Conservation (phyloP, 2,329 filamentous ascomycete genomes). For the Penicillium digitatum region DNA sequence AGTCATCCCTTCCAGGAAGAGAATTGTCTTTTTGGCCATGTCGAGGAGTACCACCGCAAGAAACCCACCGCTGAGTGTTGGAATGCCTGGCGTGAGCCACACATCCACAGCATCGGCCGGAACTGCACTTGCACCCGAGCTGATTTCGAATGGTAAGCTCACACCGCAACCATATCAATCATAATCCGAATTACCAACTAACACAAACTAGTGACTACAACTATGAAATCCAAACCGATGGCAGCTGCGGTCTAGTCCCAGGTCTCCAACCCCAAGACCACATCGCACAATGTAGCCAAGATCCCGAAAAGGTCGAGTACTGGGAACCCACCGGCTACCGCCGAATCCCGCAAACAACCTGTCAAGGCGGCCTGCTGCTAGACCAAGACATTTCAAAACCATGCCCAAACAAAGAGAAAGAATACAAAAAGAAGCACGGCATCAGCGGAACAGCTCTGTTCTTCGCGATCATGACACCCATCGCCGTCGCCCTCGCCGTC, state of each 20-base stretch:
- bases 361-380: slow-evolving; percentile 67
- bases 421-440: slow-evolving; percentile 70
- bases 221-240: slow-evolving; percentile 73
- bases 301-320: slow-evolving; percentile 71
- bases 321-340: slow-evolving; percentile 85
- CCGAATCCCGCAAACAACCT: slow-evolving; percentile 84
- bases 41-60: slow-evolving; percentile 86
- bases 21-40: slow-evolving; percentile 88
- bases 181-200: slow-evolving; percentile 3
- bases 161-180: not conserved
- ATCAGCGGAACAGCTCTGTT: slow-evolving; percentile 72
- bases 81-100: slow-evolving; percentile 69
- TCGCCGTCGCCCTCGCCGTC: slow-evolving; percentile 64
- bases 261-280: slow-evolving; percentile 66
- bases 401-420: slow-evolving; percentile 76
- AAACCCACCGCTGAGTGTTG: slow-evolving; percentile 73
- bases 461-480: slow-evolving; percentile 75
- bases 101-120: slow-evolving; percentile 63
- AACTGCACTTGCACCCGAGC: slow-evolving; percentile 80
- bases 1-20: slow-evolving; percentile 73
- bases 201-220: slow-evolving; percentile 72
- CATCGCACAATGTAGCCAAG: slow-evolving; percentile 52
- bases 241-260: slow-evolving; percentile 70
- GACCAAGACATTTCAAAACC: slow-evolving; percentile 63
- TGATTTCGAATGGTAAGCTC: slow-evolving; percentile 85